A percentile compares a stretch with the other conserved stretches of the same genome.
These are phyloP conservation scores for Ceratobasidium sp. DNA, from an alignment of 1,284 basidiomycete genomes.

Conservation along the genomic window DNA sequence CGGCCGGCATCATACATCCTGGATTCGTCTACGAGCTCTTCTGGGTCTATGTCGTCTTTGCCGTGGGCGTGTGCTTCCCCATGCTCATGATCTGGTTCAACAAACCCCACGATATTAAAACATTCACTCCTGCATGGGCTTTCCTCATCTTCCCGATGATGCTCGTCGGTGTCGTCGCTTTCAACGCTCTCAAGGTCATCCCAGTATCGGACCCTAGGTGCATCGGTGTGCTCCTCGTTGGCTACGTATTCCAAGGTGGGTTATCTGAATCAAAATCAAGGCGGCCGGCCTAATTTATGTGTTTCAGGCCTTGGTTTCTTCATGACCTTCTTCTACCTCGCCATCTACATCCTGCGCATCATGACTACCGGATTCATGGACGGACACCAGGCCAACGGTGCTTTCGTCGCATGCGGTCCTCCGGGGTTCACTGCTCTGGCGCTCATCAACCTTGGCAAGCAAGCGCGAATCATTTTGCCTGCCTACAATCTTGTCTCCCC, in stretches of 20 bases:
- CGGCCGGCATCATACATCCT: constrained; percentile 40
- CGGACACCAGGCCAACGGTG: constrained; percentile 46
- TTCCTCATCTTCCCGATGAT: constrained; percentile 44
- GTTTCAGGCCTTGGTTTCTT: constrained; percentile 43
- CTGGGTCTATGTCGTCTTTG: constrained; percentile 37
- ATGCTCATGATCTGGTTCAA: constrained; percentile 45
- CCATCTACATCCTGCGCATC: constrained; percentile 42
- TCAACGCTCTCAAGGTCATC: constrained; percentile 39
- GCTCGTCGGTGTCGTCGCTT: constrained; percentile 38
- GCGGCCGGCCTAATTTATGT: not conserved
- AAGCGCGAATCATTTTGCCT: constrained; percentile 37
- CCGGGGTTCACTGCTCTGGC: constrained; percentile 45
- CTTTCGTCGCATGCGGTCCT: constrained; percentile 45
- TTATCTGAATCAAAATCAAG: not conserved
- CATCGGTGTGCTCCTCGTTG: constrained; percentile 43
- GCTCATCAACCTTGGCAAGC: constrained; percentile 45
- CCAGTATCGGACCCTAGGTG: constrained; percentile 29
- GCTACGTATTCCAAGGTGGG: constrained; percentile 44
- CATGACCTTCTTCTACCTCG: constrained; percentile 44
- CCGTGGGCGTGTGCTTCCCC: constrained; percentile 37
- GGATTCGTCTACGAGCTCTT: constrained; percentile 38
- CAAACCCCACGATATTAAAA: constrained; percentile 42
- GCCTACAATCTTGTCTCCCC: constrained; percentile 41
- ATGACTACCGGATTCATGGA: constrained; percentile 42
- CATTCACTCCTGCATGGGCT: constrained; percentile 45